Evolutionary conservation across 2,329 filamentous ascomycete species (phyloP).

Genomic region (Hymenoscyphus occultus): DNA sequence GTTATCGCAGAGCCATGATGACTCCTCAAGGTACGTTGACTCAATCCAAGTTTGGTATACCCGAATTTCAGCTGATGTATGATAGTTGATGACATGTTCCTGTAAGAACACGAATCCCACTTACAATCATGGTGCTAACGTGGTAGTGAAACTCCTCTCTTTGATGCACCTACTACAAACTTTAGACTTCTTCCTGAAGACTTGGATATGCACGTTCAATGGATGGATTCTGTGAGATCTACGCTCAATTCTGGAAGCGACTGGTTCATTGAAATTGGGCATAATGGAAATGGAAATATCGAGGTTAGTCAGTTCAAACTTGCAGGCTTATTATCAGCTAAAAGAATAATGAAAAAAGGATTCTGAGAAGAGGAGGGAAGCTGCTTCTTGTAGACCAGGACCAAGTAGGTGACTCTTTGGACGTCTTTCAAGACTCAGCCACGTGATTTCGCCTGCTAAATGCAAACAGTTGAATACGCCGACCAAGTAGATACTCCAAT

Average conservation of each 20-base stretch:
- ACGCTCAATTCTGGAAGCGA: constrained; percentile 45
- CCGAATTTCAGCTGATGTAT: background rate
- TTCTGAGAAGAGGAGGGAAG: background rate
- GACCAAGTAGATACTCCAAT: constrained; percentile 39
- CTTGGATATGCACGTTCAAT: constrained; percentile 42
- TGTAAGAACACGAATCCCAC: constrained; percentile 29
- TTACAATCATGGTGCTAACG: background rate
- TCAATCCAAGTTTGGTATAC: background rate
- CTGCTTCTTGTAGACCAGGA: background rate
- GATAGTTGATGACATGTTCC: constrained; percentile 50
- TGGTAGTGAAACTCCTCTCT: constrained; percentile 41
- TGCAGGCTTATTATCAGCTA: background rate
- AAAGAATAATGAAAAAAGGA: background rate
- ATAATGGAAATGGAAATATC: constrained; percentile 41
- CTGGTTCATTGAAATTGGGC: constrained; percentile 52
- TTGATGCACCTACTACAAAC: constrained; percentile 41
- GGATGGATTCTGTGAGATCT: constrained; percentile 40
- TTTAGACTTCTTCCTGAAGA: constrained; percentile 49
- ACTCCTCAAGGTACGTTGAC: constrained; percentile 12
- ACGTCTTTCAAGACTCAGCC: background rate
- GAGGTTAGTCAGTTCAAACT: constrained; percentile 8
- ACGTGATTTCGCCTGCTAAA: constrained; percentile 4
- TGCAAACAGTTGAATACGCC: constrained; percentile 11
- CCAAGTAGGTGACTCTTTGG: background rate
- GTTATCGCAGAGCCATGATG: constrained; percentile 17